Evolutionary conservation across 306 rosid genomes (phyloP), one percentile per base, ranked within the genome.

Genomic region (Rosa rugosa): DNA sequence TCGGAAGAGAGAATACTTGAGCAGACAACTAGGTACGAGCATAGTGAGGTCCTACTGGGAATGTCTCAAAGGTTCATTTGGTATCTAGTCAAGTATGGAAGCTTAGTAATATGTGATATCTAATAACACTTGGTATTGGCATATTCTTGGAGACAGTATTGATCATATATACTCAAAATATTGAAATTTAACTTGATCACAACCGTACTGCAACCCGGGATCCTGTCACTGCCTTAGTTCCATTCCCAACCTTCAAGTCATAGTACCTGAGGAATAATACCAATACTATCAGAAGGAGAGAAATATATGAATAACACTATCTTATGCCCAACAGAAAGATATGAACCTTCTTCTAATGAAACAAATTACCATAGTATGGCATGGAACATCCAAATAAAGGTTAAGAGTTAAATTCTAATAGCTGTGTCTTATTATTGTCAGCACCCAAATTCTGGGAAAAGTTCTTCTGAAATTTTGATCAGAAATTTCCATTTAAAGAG

Each of bases 161-260:
- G 20, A 11, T 14, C 17, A 36, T 53, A 20, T 73, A 73, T 38
- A 50, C 63, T 60, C 20, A 50, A 44, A 87, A 75, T 68, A 76
- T 42, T 83, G 64, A 81, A 83, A 89, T 76, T 84, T 78, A 86
- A 90, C 86, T 84, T 83, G 83, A 76, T 85, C 82, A 92, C 96
- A 90, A 90, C 90, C 97, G 80, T 91, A 94, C 98, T 85, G 98
- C 98, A 75, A 94, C 98, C 77, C 97, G 97, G 44, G 98, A 92
- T 86, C 98, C 98, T 77, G 84, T 89, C 85, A 82, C 92, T 14
- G 98, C 98, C 89, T 91, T 80, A 46, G 86, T 80, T 91, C 98
- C 98, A 78, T 59, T 25, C 42, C 99, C 99, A 49, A 92, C 93
- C 88, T 91, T 94, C 92, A 94, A 85, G 84, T 94, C 99, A 80